These are phyloP conservation scores for Brettanomyces sp. DNA, from an alignment of 805 yeast species.

Conservation along the genomic window DNA sequence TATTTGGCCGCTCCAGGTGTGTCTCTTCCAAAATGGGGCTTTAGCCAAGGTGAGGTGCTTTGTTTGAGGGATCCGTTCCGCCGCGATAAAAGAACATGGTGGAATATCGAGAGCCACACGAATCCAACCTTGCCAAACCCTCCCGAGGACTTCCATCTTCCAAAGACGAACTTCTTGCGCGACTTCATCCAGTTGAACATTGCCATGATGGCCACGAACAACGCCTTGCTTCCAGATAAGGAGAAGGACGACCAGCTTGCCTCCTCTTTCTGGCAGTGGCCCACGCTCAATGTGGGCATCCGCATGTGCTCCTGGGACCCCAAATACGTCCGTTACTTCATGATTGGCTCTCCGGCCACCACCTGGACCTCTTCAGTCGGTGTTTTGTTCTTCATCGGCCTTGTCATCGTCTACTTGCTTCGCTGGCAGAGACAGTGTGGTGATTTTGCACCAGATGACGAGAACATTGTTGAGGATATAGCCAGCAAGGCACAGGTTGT, in stretches of 20 bases:
- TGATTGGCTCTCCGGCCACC: conserved; percentile 70
- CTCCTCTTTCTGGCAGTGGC: conserved; percentile 84
- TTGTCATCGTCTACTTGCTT: conserved; percentile 37
- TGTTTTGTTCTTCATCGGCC: conserved; percentile 41
- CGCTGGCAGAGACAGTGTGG: conserved; percentile 79
- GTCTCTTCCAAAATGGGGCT: conserved; percentile 75
- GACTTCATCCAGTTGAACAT: conserved; percentile 68
- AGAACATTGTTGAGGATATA: not conserved
- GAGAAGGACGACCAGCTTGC: conserved; percentile 68
- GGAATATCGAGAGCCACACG: conserved; percentile 70
- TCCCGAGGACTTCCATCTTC: conserved; percentile 52
- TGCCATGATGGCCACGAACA: conserved; percentile 85
- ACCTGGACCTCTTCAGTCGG: conserved; percentile 67
- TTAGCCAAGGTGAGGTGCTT: conserved; percentile 79
- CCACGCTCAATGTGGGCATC: conserved; percentile 64
- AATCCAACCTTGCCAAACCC: conserved; percentile 53
- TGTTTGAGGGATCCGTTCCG: conserved; percentile 60
- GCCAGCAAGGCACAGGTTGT: too few species aligned
- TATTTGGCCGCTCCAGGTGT: conserved; percentile 69
- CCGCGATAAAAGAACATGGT: conserved; percentile 81
- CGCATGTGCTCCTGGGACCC: conserved; percentile 69
- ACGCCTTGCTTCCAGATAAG: conserved; percentile 69
- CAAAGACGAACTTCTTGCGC: conserved; percentile 67
- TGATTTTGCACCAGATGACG: conserved; percentile 38
- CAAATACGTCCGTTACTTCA: conserved; percentile 48